Conservation (phyloP, 148 eudicot genomes). For the Simmondsia chinensis region DNA sequence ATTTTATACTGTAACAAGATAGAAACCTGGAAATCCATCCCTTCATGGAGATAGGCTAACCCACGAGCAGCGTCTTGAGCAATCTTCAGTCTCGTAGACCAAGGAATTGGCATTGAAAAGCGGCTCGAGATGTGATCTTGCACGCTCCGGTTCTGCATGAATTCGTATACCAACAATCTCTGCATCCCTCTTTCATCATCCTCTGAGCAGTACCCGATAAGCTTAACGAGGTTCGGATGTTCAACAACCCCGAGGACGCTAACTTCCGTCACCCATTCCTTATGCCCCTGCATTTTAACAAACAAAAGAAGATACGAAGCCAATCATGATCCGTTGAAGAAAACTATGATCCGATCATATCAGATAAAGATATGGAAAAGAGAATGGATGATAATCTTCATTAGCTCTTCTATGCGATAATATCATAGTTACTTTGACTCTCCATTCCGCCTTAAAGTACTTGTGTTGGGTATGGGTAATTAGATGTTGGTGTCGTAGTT, state of each 20-base stretch:
- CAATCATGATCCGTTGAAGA: too few species aligned
- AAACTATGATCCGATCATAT: too few species aligned
- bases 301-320: too few species aligned
- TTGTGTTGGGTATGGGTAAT: too few species aligned
- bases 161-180: conserved; percentile 78
- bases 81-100: conserved; percentile 74
- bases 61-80: conserved; percentile 97
- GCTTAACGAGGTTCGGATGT: conserved; percentile 84
- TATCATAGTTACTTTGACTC: too few species aligned
- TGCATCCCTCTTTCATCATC: conserved; percentile 98
- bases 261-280: conserved; percentile 98
- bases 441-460: too few species aligned
- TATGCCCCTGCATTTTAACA: conserved; percentile 99
- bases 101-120: conserved; percentile 48
- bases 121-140: conserved; percentile 63
- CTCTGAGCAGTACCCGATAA: conserved; percentile 87
- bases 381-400: too few species aligned
- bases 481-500: too few species aligned
- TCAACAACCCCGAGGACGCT: conserved; percentile 88
- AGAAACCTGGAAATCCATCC: conserved; percentile 86
- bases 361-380: too few species aligned
- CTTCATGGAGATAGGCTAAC: conserved; percentile 80
- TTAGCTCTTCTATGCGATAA: too few species aligned
- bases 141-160: conserved; percentile 85
- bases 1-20: too few species aligned